Base-by-base conservation (phyloP, 2,329 filamentous ascomycete species). In the Macrophomina phaseolina region DNA sequence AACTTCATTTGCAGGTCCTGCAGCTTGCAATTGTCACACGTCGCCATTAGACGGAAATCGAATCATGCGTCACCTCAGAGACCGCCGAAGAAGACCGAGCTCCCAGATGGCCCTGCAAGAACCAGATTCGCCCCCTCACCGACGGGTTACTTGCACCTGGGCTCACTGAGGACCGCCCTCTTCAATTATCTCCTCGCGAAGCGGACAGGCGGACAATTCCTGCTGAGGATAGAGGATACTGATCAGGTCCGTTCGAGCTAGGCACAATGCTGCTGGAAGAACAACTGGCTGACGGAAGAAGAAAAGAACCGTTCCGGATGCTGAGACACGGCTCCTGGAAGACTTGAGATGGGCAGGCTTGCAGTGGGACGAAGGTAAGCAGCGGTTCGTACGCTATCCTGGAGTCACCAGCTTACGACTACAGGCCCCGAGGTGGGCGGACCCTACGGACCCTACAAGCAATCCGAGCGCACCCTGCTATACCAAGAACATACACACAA, bases 71-170 rank as follows among this genome's bases (percentile, higher is more conserved):
- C 23, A 14, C 56, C 52, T 2, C 49, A 51, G 38, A 64, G 55
- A 40, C 65, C 58, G 30, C 49, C 49, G 4, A 64, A 45, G 38
- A 58, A 52, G 34, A 55, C 23, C 2, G 58, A 40, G 32, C 28
- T 64, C 18, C 58, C 60, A 56, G 40, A 56, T 6, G 71, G 55
- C 7, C 65, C 65, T 7, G 88, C 88, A 67, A 85, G 92, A 77
- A 92, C 95, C 18, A 90, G 95, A 55, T 99, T 99, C 79, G 95
- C 96, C 1, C 95, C 95, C 0, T 98, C 95, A 1, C 95, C 95
- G 0, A 99, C 95, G 0, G 95, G 95, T 1, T 94, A 94, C 73
- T 85, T 99, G 30, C 95, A 99, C 79, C 84, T 99, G 12, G 95
- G 95, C 4, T 97, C 94, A 0, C 79, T 99, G 42, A 86, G 95